phyloP scores from a whole-genome alignment of 2,329 filamentous ascomycete species.

The Fusarium metavorans region DNA sequence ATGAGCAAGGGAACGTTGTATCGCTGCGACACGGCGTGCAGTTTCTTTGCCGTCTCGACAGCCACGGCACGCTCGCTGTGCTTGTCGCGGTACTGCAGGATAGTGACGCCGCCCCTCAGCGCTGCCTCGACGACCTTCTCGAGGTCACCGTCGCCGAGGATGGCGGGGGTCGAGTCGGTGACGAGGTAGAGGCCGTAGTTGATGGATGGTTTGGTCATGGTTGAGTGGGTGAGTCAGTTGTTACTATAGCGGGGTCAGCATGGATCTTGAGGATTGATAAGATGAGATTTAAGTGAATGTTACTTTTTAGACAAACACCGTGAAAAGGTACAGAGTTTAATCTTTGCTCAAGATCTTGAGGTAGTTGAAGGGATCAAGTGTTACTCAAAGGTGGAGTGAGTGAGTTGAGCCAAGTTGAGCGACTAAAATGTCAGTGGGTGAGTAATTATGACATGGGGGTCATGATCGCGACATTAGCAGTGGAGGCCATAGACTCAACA shows the following conservation, averaged over 20 bases:
- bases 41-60: constrained; percentile 74
- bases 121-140: constrained; percentile 80
- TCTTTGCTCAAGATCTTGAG: not conserved
- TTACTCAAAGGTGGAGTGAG: not conserved
- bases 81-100: constrained; percentile 95
- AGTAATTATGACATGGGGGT: constrained; percentile 29
- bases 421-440: constrained; percentile 20
- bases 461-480: constrained; percentile 2
- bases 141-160: constrained; percentile 79
- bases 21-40: constrained; percentile 77
- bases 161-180: constrained; percentile 89
- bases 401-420: constrained; percentile 21
- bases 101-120: constrained; percentile 81
- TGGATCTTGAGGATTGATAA: not conserved
- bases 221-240: not conserved
- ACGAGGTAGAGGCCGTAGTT: constrained; percentile 92
- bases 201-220: constrained; percentile 51
- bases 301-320: not conserved
- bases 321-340: not conserved
- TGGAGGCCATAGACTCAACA: not conserved
- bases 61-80: constrained; percentile 78
- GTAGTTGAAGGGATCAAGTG: not conserved
- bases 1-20: constrained; percentile 85
- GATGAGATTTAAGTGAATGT: not conserved
- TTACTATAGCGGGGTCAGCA: constrained; percentile 9